Evolutionary conservation across 352 stramenopile genomes (phyloP), one percentile per base, ranked within the genome.

Genomic region (Phytophthora litchii): DNA sequence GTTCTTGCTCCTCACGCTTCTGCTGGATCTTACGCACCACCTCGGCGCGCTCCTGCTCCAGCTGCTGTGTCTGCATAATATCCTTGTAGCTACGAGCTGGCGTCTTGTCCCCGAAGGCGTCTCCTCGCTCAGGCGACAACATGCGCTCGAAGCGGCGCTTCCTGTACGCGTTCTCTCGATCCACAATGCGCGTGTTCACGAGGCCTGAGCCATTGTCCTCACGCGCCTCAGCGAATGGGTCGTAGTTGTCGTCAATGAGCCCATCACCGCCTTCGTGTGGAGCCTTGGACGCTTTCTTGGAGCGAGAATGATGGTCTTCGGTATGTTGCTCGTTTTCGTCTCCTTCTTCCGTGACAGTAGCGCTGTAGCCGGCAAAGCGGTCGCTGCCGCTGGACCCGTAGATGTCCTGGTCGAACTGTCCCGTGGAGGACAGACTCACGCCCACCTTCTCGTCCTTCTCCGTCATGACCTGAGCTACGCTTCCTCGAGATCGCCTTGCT

Each of bases 131-230:
- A 29, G 89, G 86, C 31, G 85, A 94, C 40, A 96, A 70, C 64
- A 92, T 88, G 50, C 83, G 87, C 46, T 98, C 91, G 25, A 98
- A 88, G 45, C 90, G 88, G 9, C 88, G 86, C 74, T 94, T 95
- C 41, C 81, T 75, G 69, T 94, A 94, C 35, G 97, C 87, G 50
- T 94, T 97, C 72, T 99, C 96, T 19, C 96, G 78, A 72, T 98
- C 93, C 11, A 80, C 62, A 51, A 99, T 98, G 55, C 88, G 76
- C 31, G 94, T 98, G 69, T 98, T 98, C 32, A 98, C 92, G 7
- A 98, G 55, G 2, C 92, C 91, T 14, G 83, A 95, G 11, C 93
- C 95, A n/a, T 92, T 91, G 10, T 74, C 70, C 48, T 93, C 84
- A 36, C 88, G 76, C 42, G 87, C 76, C n/a, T 76, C 69, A 3